Evolutionary conservation across 2,329 filamentous ascomycete species (phyloP).

Genomic region (Graphilbum ipis-grandicollis): DNA sequence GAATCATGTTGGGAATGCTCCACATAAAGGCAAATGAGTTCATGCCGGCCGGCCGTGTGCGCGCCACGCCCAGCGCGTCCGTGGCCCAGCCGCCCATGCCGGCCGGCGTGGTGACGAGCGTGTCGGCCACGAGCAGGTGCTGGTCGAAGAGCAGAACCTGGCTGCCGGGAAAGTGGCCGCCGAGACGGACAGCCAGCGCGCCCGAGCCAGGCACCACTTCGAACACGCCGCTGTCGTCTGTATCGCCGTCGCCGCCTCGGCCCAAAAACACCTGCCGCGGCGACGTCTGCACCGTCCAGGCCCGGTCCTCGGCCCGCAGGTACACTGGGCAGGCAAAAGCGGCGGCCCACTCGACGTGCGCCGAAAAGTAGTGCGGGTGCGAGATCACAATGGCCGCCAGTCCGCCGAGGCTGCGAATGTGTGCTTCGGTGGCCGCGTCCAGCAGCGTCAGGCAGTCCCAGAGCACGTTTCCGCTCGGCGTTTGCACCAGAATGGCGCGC

Average conservation of each 20-base stretch:
- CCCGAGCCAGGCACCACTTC: constrained; percentile 13
- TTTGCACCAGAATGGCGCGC: constrained; percentile 51
- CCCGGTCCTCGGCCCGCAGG: constrained; percentile 42
- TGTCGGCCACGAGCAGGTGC: constrained; percentile 59
- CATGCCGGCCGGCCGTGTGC: constrained; percentile 22
- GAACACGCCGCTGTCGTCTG: constrained; percentile 19
- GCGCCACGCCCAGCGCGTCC: constrained; percentile 20
- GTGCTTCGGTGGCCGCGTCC: constrained; percentile 41
- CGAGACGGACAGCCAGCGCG: constrained; percentile 47
- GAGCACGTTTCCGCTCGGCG: constrained; percentile 50
- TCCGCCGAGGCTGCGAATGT: constrained; percentile 43
- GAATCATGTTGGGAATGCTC: constrained; percentile 61
- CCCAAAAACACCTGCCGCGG: constrained; percentile 29
- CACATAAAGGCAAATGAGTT: constrained; percentile 57
- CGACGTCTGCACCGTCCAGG: constrained; percentile 40
- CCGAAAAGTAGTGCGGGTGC: constrained; percentile 71
- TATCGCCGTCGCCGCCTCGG: too few species aligned
- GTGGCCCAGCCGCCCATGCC: constrained; percentile 29
- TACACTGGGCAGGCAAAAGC: constrained; percentile 57
- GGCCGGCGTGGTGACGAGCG: constrained; percentile 51
- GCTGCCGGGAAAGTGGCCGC: constrained; percentile 67
- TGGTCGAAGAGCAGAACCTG: constrained; percentile 45
- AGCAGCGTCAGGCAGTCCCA: constrained; percentile 66
- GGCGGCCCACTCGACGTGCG: constrained; percentile 56
- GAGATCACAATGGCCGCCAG: constrained; percentile 56